Conservation (phyloP, 805 yeast species). For the Zygosaccharomyces rouxii region DNA sequence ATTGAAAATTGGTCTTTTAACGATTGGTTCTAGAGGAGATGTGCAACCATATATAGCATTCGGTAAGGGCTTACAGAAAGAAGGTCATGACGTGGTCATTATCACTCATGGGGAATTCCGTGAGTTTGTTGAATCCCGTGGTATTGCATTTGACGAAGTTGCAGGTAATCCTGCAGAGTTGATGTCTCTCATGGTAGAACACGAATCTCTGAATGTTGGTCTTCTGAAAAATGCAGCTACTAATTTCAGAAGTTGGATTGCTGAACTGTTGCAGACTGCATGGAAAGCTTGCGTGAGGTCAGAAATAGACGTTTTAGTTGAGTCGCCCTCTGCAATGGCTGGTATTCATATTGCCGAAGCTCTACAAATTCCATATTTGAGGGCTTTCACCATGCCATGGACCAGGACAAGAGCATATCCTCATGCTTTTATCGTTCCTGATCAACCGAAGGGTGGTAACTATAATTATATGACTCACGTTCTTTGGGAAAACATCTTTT, state of each 20-base stretch:
- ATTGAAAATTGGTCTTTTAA: conserved; percentile 61
- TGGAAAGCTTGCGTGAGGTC: conserved; percentile 84
- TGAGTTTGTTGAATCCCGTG: conserved; percentile 66
- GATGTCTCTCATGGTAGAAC: conserved; percentile 88
- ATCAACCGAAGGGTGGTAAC: conserved; percentile 86
- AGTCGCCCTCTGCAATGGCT: conserved; percentile 95
- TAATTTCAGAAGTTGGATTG: conserved; percentile 79
- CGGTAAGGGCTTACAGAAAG: conserved; percentile 69
- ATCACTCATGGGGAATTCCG: conserved; percentile 83
- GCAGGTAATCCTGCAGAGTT: conserved; percentile 93
- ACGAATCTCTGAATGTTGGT: conserved; percentile 79
- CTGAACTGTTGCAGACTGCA: conserved; percentile 61
- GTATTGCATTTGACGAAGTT: conserved; percentile 62
- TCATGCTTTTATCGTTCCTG: conserved; percentile 93
- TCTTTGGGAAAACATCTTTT: conserved; percentile 84
- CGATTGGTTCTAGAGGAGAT: conserved; percentile 95
- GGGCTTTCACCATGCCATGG: conserved; percentile 99
- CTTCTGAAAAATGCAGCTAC: conserved; percentile 78
- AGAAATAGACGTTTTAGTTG: conserved; percentile 66
- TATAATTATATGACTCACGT: conserved; percentile 91
- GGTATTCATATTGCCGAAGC: conserved; percentile 96
- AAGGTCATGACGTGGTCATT: conserved; percentile 81
- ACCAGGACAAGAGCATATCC: conserved; percentile 93
- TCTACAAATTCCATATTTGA: conserved; percentile 77
- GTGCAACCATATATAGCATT: conserved; percentile 94